Evolutionary conservation across 1,284 basidiomycete genomes (phyloP), one percentile per base, ranked within the genome.

Genomic region (Puccinia coronata): DNA sequence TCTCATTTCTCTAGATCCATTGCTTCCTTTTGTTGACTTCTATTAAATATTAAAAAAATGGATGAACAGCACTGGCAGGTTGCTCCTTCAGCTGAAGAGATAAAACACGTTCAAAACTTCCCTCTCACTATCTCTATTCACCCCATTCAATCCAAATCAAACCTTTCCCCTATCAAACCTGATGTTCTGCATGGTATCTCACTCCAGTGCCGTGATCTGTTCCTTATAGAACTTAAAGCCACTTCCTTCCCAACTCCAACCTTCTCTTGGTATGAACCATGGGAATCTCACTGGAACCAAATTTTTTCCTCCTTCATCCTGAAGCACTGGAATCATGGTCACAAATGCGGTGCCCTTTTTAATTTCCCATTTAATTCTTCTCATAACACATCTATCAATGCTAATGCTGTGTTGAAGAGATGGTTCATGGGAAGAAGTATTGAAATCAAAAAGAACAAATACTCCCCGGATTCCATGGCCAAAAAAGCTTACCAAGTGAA

Each of bases 241-340:
- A 20, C 36, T 20, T 25, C 5, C 18, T 69, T 69, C 39, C 65
- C 65, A 1, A 1, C 4, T 2, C 3, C 36, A n/a, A 69, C 20
- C 3, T 69, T 43, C 36, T 23, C 34, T 25, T 69, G 65, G 65
- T 4, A 3, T 43, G 12, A 36, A 8, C 65, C 65, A 36, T 69
- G 65, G 65, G 65, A 69, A n/a, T 47, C 43, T 18, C 65, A 69
- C 4, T 69, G 65, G 36, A 43, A 69, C 34, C 34, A 65, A 39
- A 25, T 63, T 20, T 63, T 63, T 63, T 63, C 34, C 34, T 25
- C 59, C 34, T 63, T 63, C n/a, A 63, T 63, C 12, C 9, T 63
- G 9, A 63, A 63, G 34, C 59, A 63, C 34, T 63, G 59, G 59
- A 63, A 5, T 63, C 14, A 63, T 31, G 25, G 28, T 31, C 59